Percentiles rank a stretch among this genome's conserved stretches.
phyloP scores from a whole-genome alignment of 140 eudicot genomes.

The Oenanthe javanica region DNA sequence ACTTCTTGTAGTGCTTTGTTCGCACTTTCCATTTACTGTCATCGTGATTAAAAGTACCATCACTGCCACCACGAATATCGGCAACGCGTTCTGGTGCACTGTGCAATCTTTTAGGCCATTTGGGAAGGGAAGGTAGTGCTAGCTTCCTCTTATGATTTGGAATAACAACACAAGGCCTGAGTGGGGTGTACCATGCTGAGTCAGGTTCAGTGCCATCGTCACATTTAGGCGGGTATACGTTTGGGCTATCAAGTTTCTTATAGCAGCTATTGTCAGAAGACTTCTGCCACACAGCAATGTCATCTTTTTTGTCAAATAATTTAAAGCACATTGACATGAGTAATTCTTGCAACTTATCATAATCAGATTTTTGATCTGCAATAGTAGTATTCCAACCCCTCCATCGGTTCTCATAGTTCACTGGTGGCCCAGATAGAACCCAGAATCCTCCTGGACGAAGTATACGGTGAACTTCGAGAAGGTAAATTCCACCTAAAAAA shows the following conservation, averaged over 20 bases:
- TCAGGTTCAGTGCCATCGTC: conserved; percentile 93
- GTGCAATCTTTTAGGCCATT: conserved; percentile 77
- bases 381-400: conserved; percentile 78
- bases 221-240: conserved; percentile 76
- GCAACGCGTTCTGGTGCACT: conserved; percentile 67
- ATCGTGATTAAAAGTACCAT: conserved; percentile 67
- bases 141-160: conserved; percentile 49
- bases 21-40: conserved; percentile 69
- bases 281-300: conserved; percentile 88
- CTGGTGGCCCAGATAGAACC: conserved; percentile 97
- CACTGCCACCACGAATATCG: conserved; percentile 68
- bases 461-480: conserved; percentile 83
- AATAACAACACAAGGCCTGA: conserved; percentile 71
- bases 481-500: conserved; percentile 60
- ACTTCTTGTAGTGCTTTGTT: conserved; percentile 57
- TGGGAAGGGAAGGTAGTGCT: conserved; percentile 43
- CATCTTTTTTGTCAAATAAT: conserved; percentile 57
- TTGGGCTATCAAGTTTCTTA: conserved; percentile 62
- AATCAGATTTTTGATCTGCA: conserved; percentile 69
- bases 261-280: conserved; percentile 71
- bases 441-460: conserved; percentile 96
- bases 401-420: conserved; percentile 56
- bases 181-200: conserved; percentile 91
- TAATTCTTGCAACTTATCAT: not conserved
- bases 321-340: conserved; percentile 55